Conservation (phyloP, 768 basidiomycete species). For the Pilatotrama ljubarskyi region DNA sequence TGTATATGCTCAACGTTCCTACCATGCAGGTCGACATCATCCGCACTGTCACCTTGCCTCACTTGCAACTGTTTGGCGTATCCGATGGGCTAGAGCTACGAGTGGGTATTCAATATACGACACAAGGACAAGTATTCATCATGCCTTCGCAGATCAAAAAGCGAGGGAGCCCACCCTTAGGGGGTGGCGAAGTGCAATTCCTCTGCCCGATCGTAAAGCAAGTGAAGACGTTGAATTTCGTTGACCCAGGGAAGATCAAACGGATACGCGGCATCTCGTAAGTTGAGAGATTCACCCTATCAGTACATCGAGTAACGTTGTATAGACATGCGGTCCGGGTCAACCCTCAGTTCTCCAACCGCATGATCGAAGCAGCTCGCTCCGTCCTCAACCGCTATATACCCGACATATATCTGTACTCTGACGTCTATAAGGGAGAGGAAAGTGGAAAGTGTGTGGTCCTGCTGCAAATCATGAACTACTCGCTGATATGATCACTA, state of each 20-base stretch:
- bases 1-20: background rate
- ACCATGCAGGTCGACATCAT: conserved; percentile 76
- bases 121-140: background rate
- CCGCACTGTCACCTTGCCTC: conserved; percentile 87
- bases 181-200: conserved; percentile 93
- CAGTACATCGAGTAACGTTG: background rate
- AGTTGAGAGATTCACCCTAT: conserved; percentile 35
- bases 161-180: conserved; percentile 86
- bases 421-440: conserved; percentile 96
- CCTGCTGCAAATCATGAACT: background rate
- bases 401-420: conserved; percentile 97
- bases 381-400: conserved; percentile 95
- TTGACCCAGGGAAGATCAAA: conserved; percentile 88
- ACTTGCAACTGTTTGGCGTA: conserved; percentile 87
- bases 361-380: conserved; percentile 94
- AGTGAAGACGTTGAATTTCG: conserved; percentile 89
- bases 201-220: conserved; percentile 91
- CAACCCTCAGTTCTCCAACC: conserved; percentile 95
- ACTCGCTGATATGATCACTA: conserved; percentile 32
- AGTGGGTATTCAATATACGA: conserved; percentile 41
- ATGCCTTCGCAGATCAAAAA: conserved; percentile 71
- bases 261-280: conserved; percentile 95
- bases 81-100: conserved; percentile 88
- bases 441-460: conserved; percentile 90
- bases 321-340: conserved; percentile 92